These are phyloP conservation scores for Scutellaria barbata DNA, from an alignment of 257 asterid species.

Conservation along the genomic window DNA sequence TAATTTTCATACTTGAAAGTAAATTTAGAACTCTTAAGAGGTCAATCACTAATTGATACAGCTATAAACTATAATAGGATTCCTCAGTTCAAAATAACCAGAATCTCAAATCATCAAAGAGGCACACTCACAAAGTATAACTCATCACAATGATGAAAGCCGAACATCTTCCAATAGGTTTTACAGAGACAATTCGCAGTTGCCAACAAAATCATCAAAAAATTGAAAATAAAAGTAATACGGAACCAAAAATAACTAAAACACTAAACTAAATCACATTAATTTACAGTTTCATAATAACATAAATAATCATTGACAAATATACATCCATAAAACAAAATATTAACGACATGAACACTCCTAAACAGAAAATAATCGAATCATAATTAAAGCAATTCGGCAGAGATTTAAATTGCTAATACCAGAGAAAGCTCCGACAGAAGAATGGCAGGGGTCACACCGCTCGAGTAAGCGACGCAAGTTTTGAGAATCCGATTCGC, in stretches of 20 bases:
- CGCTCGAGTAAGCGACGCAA: slow-evolving; percentile 81
- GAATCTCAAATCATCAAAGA: background rate
- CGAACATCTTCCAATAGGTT: background rate
- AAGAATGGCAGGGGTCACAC: slow-evolving; percentile 94
- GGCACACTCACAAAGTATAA: background rate
- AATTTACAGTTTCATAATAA: slow-evolving; percentile 1
- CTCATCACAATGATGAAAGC: slow-evolving; percentile 5
- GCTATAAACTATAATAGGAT: slow-evolving; percentile 4
- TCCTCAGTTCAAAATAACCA: slow-evolving; percentile 1
- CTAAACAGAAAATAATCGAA: background rate
- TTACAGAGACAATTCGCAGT: background rate
- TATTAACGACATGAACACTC: background rate
- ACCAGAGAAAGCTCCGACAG: slow-evolving; percentile 94
- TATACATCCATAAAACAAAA: background rate
- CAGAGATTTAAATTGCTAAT: background rate
- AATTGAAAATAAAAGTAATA: too few relatives aligned
- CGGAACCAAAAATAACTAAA: background rate
- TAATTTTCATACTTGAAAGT: background rate
- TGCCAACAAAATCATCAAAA: background rate
- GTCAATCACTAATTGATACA: background rate
- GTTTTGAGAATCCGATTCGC: slow-evolving; percentile 70
- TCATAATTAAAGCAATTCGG: background rate
- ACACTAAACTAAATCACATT: too few relatives aligned
- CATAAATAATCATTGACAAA: background rate
- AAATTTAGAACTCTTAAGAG: background rate